phyloP scores from a whole-genome alignment of 106 monocot genomes.

The Dactylorhiza incarnata region DNA sequence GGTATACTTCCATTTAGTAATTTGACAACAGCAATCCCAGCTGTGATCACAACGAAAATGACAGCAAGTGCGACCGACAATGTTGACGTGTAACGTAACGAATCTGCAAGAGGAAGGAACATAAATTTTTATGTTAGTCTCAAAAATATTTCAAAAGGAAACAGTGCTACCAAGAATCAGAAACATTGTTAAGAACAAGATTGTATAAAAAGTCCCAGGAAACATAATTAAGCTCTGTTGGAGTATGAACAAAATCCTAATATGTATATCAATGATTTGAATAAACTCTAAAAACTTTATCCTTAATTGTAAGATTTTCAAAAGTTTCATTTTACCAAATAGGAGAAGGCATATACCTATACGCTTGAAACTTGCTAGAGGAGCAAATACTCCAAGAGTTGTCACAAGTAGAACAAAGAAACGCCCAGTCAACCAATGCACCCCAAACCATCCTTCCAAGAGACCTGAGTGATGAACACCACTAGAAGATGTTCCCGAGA shows the following conservation, averaged over 20 bases:
- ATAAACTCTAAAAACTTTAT: neutral
- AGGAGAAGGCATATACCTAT: conserved; percentile 33
- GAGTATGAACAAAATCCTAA: neutral
- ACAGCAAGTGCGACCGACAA: conserved; percentile 67
- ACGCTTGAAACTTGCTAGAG: conserved; percentile 63
- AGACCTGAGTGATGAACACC: conserved; percentile 55
- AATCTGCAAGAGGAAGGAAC: conserved; percentile 36
- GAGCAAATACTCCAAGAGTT: conserved; percentile 47
- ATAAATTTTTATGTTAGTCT: neutral
- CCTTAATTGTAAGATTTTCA: neutral
- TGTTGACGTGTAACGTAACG: conserved; percentile 63
- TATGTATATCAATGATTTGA: neutral
- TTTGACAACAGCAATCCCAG: conserved; percentile 57
- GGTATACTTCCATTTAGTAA: conserved; percentile 37
- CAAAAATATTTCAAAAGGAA: neutral
- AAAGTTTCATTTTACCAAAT: neutral
- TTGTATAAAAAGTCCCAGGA: neutral
- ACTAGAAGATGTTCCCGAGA: conserved; percentile 57
- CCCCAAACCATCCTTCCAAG: conserved; percentile 70
- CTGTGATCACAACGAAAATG: conserved; percentile 60
- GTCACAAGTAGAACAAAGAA: conserved; percentile 46
- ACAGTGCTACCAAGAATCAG: neutral
- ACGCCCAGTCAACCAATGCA: conserved; percentile 63
- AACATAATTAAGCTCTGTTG: neutral
- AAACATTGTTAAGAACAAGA: neutral